Base-by-base conservation (phyloP, 805 yeast genomes). In the Hanseniaspora thailandica region DNA sequence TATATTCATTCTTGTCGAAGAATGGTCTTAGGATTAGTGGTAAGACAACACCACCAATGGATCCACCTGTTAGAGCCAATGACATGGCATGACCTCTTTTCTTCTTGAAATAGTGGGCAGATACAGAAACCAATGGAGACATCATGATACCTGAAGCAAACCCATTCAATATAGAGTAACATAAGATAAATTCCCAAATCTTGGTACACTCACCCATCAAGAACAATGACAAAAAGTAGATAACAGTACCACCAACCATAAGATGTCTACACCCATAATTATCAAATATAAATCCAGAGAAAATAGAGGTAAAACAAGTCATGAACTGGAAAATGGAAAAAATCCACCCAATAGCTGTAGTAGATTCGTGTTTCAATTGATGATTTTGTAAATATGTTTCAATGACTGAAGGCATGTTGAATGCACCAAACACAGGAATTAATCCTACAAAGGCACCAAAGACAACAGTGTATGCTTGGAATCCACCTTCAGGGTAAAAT, bases 81-180 rank as follows among this genome's bases (percentile, higher is more conserved):
- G 77, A 76, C 8, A 67, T 65, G 22, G 80, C 82, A 51, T 71
- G 65, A 2, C 84, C 87, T 60, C 86, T 69, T 57, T 69, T 77
- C 45, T 63, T 69, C 49, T 71, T 68, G 60, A 82, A 82, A 76
- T 84, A 82, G 57, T 82, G 87, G 28, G 81, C 75, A 9, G 81
- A 70, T 13, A 76, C 77, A 13, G 84, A 77, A 7, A 82, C 66
- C 34, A 77, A 63, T 0, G 86, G 86, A 22, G 79, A 72, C 63
- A 78, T 68, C 28, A 79, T 66, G 20, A 79, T 63, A 1, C 82
- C 82, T 49, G 73, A 71, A 0, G 84, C 86, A 15, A 77, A 55
- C 2, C 86, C 87, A 26, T 73, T 63, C 20, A 73, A 62, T 0
- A 82, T 55, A 3, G 80, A 74, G 59, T 80, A 80, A 34, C 82